phyloP scores from a whole-genome alignment of 257 asterid species.

The Penstemon newberryi region DNA sequence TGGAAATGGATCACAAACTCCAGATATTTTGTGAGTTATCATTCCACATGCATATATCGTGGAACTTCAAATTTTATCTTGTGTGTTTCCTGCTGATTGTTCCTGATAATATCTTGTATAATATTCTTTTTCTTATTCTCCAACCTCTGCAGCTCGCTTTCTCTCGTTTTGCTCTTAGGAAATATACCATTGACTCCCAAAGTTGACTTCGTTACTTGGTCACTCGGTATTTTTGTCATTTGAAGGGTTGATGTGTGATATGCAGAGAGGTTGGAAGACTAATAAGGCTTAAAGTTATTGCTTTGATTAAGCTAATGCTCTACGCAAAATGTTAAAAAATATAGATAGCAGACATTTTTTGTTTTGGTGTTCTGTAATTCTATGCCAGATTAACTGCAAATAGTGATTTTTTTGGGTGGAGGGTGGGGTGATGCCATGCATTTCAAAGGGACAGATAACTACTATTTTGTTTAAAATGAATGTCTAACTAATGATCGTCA shows the following conservation, averaged over 20 bases:
- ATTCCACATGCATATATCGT: background rate
- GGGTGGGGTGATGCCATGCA: background rate
- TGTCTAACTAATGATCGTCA: background rate
- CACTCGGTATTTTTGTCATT: background rate
- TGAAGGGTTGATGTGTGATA: background rate
- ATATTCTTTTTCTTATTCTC: constrained; percentile 15
- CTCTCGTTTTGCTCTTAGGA: background rate
- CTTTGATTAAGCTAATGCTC: constrained; percentile 10
- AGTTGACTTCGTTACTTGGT: constrained; percentile 17
- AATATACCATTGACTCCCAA: constrained; percentile 1
- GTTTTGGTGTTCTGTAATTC: constrained; percentile 14
- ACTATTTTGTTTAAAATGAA: constrained; percentile 1
- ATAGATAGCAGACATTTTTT: background rate
- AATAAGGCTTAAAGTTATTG: background rate
- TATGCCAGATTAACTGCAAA: background rate
- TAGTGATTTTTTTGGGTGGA: background rate
- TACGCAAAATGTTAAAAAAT: constrained; percentile 3
- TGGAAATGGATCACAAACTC: constrained; percentile 46
- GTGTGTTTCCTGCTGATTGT: constrained; percentile 7
- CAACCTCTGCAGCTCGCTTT: constrained; percentile 1
- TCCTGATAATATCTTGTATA: background rate
- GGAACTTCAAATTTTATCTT: background rate
- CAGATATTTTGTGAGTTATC: constrained; percentile 57
- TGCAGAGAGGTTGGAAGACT: constrained; percentile 1
- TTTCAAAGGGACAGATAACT: constrained; percentile 5